Conservation (phyloP, 2,329 filamentous ascomycete species). For the Sporothrix euskadiensis region DNA sequence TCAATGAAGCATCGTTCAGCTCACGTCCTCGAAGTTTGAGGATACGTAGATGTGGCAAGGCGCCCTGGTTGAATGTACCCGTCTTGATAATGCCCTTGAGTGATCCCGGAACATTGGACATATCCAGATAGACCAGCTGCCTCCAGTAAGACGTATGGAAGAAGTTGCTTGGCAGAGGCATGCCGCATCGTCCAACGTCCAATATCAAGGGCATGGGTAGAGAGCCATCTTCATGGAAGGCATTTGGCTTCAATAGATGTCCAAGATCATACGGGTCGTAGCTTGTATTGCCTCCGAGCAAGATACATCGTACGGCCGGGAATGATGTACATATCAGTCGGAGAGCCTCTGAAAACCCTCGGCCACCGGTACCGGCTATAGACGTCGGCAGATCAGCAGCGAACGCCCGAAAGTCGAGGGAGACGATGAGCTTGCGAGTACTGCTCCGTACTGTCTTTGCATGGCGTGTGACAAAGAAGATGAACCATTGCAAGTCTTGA, state of each 20-base stretch:
- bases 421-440: conserved; percentile 48
- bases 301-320: conserved; percentile 48
- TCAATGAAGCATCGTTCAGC: conserved; percentile 46
- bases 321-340: conserved; percentile 44
- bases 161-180: conserved; percentile 45
- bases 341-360: conserved; percentile 45
- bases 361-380: conserved; percentile 43
- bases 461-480: conserved; percentile 48
- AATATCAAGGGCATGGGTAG: conserved; percentile 43
- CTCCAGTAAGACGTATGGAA: conserved; percentile 44
- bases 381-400: conserved; percentile 46
- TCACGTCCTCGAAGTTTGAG: conserved; percentile 53
- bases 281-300: conserved; percentile 51
- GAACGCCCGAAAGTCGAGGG: conserved; percentile 52
- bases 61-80: conserved; percentile 31
- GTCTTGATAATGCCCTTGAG: conserved; percentile 39
- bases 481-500: conserved; percentile 53
- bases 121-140: conserved; percentile 53
- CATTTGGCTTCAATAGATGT: background rate
- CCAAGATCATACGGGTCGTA: conserved; percentile 46
- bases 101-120: conserved; percentile 53
- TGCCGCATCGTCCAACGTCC: conserved; percentile 47
- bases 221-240: conserved; percentile 22
- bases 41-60: conserved; percentile 52
- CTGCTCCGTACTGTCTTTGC: conserved; percentile 40